Conservation (phyloP, 768 basidiomycete species). For the Leccinum pellstonianum region DNA sequence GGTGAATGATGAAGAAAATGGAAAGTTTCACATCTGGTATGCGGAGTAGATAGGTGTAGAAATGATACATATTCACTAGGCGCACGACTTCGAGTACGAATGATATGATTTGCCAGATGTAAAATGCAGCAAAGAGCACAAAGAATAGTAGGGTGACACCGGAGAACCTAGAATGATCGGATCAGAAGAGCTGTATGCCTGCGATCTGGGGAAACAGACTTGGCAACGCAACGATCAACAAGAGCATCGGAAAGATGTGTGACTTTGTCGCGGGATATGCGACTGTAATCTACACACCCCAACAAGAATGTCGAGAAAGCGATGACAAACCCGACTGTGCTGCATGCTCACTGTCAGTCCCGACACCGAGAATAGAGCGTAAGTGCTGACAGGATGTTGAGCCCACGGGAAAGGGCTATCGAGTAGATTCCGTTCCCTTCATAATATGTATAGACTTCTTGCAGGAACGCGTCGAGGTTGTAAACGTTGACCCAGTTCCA, state of each 20-base stretch:
- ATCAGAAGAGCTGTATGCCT: constrained; percentile 15
- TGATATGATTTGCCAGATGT: constrained; percentile 80
- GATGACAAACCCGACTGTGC: constrained; percentile 97
- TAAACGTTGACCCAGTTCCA: constrained; percentile 99
- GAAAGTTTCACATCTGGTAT: constrained; percentile 80
- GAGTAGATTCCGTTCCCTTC: constrained; percentile 96
- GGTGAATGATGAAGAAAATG: background rate
- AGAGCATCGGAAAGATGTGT: constrained; percentile 78
- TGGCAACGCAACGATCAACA: constrained; percentile 78
- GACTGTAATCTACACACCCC: constrained; percentile 92
- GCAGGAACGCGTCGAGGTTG: constrained; percentile 92
- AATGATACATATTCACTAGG: constrained; percentile 92
- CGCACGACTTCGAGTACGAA: constrained; percentile 74
- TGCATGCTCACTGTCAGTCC: constrained; percentile 39
- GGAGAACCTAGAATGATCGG: constrained; percentile 57
- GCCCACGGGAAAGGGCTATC: constrained; percentile 83
- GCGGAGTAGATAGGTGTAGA: constrained; percentile 90
- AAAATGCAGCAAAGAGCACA: constrained; percentile 82
- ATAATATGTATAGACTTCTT: constrained; percentile 95
- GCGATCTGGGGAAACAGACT: constrained; percentile 45
- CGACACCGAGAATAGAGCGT: constrained; percentile 14
- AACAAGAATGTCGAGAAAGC: constrained; percentile 96
- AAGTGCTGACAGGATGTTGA: constrained; percentile 88
- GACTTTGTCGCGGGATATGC: constrained; percentile 63
- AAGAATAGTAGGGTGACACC: constrained; percentile 84